Evolutionary conservation across 441 rosid species (phyloP), one percentile per base, ranked within the genome.

Genomic region (Populus trichocarpa): DNA sequence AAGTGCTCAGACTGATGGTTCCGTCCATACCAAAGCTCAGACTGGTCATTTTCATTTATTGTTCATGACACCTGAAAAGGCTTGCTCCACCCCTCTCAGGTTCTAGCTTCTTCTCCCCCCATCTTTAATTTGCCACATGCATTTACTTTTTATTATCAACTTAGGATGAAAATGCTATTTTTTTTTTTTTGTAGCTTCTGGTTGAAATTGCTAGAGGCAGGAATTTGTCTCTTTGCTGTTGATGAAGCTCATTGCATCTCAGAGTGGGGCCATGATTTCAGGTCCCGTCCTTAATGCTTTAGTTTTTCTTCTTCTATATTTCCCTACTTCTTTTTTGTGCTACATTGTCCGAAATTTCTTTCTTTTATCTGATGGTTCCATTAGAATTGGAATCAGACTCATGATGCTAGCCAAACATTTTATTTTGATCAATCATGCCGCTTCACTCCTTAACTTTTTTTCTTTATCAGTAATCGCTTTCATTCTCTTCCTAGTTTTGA

Each of bases 211-310:
- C 81, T 83, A 13, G 82, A 84, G 76, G 73, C 36, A 4, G 90
- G 89, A 26, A 79, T 88, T 40, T 86, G 85, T 78, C 75, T 88
- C 67, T 63, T 88, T 75, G 89, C 90, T 70, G 89, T 88, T 28
- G 90, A 88, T 75, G 90, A 88, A 83, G 87, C 90, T 65, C 90
- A 88, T 77, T 88, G 90, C 81, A 88, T 88, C 77, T 88, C 89
- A 18, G 87, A 88, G 72, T 88, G 90, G 90, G 90, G 90, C 73
- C 90, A 88, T 76, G 83, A 84, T 82, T 88, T 88, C 87, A 87
- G 90, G 57, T 46, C 57, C 57, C 20, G 88, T 87, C 71, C 40
- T 25, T 42, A 38, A 6, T 23, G 0, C 70, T 57, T 72, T 42
- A 9, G 20, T 57, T 26, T 38, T 69, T 5, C 35, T 14, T 72